Evolutionary conservation across 2,329 filamentous ascomycete genomes (phyloP), one percentile per base, ranked within the genome.

Genomic region (Trichoderma sp.): DNA sequence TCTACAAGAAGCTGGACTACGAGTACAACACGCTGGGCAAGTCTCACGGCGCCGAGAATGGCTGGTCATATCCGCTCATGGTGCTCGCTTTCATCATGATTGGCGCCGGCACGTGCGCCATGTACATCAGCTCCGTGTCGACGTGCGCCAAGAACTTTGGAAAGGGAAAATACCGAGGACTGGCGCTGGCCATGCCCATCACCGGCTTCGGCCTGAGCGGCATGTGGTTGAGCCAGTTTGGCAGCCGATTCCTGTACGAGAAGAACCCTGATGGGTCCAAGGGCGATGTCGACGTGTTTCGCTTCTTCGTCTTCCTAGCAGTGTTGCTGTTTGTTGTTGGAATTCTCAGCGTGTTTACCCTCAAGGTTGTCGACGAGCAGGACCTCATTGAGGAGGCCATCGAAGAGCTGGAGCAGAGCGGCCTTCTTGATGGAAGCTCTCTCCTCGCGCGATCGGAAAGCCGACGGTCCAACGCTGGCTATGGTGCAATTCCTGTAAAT

Each of bases 111-210:
- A 98, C 96, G 0, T 94, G 93, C 78, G 91, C 91, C 83, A 95
- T 98, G 91, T 99, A 98, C 83, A 88, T 98, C 74, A 90, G 92
- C 68, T 93, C 95, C 2, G 93, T 99, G n/a, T 96, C 96, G 7
- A 97, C 96, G 0, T 98, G 95, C 81, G 97, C 97, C 45, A 99
- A 99, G 91, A 99, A 98, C 85, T 99, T 98, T 85, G 95, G 95
- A 66, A 92, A 93, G 76, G 95, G 95, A 4, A 94, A 93, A 81
- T 93, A 97, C 81, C 93, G 96, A 80, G 97, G 97, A 0, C 86
- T 99, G 68, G 96, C 97, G 76, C 88, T 99, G 74, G 95, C 96
- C 1, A 89, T 94, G 76, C 97, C 97, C 1, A 98, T 98, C 82
- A 95, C 97, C 0, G 93, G 94, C 7, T 98, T 98, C 82, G 97